Evolutionary conservation across 495 filamentous ascomycete genomes (phyloP).

Genomic region (Penicillium cosmopolitanum): DNA sequence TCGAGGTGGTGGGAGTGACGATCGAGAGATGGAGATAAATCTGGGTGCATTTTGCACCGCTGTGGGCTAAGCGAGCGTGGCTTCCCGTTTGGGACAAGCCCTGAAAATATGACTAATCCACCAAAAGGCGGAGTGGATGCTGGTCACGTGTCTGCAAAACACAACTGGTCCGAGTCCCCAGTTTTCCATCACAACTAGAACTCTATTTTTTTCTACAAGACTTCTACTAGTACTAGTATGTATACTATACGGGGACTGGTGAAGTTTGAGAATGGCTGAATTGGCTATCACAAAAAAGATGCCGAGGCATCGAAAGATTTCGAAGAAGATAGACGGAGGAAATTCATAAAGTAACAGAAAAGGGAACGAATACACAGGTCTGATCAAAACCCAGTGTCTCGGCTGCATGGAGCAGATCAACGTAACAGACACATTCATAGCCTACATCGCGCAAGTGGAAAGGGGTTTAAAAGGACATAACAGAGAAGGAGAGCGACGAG

Average conservation of each 20-base stretch:
- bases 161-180: background rate
- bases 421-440: slow-evolving; percentile 32
- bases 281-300: slow-evolving; percentile 21
- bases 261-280: slow-evolving; percentile 18
- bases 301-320: slow-evolving; percentile 31
- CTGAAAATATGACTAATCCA: slow-evolving; percentile 18
- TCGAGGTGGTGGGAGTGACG: slow-evolving; percentile 51
- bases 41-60: slow-evolving; percentile 51
- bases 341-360: slow-evolving; percentile 30
- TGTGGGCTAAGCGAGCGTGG: slow-evolving; percentile 47
- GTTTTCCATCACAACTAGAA: background rate
- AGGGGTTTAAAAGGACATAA: slow-evolving; percentile 21
- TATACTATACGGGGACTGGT: too few relatives aligned
- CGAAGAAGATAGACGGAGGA: slow-evolving; percentile 29
- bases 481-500: slow-evolving; percentile 12
- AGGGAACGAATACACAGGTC: slow-evolving; percentile 34
- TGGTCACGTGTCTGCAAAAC: slow-evolving; percentile 4
- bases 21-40: slow-evolving; percentile 40
- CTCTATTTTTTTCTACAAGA: too few relatives aligned
- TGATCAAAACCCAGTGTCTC: slow-evolving; percentile 20
- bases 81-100: slow-evolving; percentile 35
- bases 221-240: too few relatives aligned
- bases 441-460: slow-evolving; percentile 30
- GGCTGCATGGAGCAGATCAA: slow-evolving; percentile 12
- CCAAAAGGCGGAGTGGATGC: background rate